Evolutionary conservation across 306 rosid genomes (phyloP).

Genomic region (Quercus cerris): DNA sequence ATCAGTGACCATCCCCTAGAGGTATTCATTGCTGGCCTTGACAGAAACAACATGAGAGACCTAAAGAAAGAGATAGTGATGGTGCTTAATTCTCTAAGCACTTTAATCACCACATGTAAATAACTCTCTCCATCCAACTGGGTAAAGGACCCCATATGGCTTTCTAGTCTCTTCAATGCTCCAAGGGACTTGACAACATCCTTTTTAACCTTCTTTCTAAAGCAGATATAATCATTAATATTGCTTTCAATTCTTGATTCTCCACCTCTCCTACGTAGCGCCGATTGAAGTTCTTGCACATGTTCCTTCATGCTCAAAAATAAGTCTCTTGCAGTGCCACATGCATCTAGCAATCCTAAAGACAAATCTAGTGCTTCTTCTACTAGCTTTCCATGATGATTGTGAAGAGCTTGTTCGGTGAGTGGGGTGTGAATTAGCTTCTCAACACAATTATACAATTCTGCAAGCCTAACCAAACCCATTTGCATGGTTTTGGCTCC

Average conservation of each 20-base stretch:
- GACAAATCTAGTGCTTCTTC: constrained; percentile 55
- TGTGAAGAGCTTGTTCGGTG: constrained; percentile 35
- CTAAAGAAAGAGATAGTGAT: constrained; percentile 29
- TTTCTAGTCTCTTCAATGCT: constrained; percentile 34
- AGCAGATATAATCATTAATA: constrained; percentile 8
- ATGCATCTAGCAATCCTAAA: constrained; percentile 49
- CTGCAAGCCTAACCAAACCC: constrained; percentile 42
- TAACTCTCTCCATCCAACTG: constrained; percentile 9
- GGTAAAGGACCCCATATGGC: not conserved
- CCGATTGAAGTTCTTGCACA: constrained; percentile 31
- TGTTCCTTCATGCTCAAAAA: constrained; percentile 33
- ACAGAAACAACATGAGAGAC: constrained; percentile 24
- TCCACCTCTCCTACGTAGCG: constrained; percentile 29
- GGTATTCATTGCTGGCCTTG: constrained; percentile 18
- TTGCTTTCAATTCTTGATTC: constrained; percentile 11
- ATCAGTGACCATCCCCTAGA: constrained; percentile 29
- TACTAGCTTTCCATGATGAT: constrained; percentile 24
- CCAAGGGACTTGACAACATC: constrained; percentile 27
- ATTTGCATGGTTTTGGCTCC: constrained; percentile 21
- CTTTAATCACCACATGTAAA: constrained; percentile 7
- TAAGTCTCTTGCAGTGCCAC: constrained; percentile 53
- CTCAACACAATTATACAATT: constrained; percentile 42
- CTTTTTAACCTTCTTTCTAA: constrained; percentile 31
- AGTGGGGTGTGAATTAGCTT: constrained; percentile 36
- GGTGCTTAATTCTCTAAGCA: constrained; percentile 32